A percentile compares a stretch with the other conserved stretches of the same genome.
phyloP scores from a whole-genome alignment of 2,329 filamentous ascomycete species.

The Ophiostoma angusticollis region DNA sequence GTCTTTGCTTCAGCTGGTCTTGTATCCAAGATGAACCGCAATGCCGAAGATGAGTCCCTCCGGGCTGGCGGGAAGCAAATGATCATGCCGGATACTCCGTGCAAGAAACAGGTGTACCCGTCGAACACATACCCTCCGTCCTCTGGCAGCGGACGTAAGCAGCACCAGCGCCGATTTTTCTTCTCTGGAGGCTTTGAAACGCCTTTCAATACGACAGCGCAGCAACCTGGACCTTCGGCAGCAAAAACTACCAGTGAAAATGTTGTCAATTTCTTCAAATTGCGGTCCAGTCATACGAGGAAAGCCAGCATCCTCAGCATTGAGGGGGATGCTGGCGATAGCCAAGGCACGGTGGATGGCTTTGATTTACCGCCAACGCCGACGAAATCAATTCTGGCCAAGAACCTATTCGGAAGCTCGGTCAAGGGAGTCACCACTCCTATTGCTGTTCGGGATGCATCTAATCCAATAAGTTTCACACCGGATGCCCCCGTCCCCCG shows the following conservation, averaged over 20 bases:
- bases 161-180: constrained; percentile 40
- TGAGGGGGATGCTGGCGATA: constrained; percentile 51
- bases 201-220: constrained; percentile 51
- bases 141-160: constrained; percentile 46
- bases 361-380: constrained; percentile 80
- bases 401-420: constrained; percentile 19
- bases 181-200: constrained; percentile 72
- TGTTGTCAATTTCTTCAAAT: constrained; percentile 55
- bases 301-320: constrained; percentile 66
- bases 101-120: constrained; percentile 67
- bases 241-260: constrained; percentile 11
- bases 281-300: constrained; percentile 32
- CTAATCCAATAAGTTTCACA: constrained; percentile 1
- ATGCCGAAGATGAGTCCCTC: constrained; percentile 54
- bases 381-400: constrained; percentile 52
- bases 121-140: constrained; percentile 54
- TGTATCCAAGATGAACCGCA: constrained; percentile 86
- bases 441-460: constrained; percentile 11
- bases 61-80: constrained; percentile 40
- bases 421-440: constrained; percentile 11
- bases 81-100: constrained; percentile 85
- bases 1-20: constrained; percentile 92
- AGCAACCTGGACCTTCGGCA: constrained; percentile 30
- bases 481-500: neutral
- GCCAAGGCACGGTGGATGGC: constrained; percentile 33